phyloP scores from a whole-genome alignment of 306 rosid species.

The Alnus glutinosa region DNA sequence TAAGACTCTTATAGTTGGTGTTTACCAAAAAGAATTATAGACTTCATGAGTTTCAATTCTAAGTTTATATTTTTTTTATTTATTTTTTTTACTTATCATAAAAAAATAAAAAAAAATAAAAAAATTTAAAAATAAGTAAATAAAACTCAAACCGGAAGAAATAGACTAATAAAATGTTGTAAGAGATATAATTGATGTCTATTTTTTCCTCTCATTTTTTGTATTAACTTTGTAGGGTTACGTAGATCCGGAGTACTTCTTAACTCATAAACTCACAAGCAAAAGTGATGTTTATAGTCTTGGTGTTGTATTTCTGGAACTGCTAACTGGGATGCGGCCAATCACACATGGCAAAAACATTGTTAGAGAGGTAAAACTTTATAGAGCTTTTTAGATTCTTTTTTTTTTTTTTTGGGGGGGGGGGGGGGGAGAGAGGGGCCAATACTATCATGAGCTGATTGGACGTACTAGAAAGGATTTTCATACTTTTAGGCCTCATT shows the following conservation, averaged over 20 bases:
- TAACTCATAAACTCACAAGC: neutral
- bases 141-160: neutral
- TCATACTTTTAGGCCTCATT: neutral
- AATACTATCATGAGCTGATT: neutral
- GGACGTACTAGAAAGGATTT: neutral
- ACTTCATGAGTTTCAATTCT: neutral
- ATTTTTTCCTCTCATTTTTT: constrained; percentile 3
- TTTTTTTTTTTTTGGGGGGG: neutral
- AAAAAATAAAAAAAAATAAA: too few relatives aligned
- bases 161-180: neutral
- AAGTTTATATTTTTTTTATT: neutral
- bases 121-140: too few relatives aligned
- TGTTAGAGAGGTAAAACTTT: constrained; percentile 80
- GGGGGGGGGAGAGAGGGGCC: too few relatives aligned
- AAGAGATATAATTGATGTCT: neutral
- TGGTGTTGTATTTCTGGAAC: constrained; percentile 78
- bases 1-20: constrained; percentile 38
- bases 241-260: constrained; percentile 10
- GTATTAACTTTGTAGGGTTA: constrained; percentile 28
- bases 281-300: constrained; percentile 11
- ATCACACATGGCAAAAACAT: constrained; percentile 93
- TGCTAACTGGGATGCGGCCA: constrained; percentile 87
- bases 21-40: neutral
- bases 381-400: constrained; percentile 11
- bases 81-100: neutral